Evolutionary conservation across 768 basidiomycete species (phyloP).

Genomic region (Leccinum imitatum): DNA sequence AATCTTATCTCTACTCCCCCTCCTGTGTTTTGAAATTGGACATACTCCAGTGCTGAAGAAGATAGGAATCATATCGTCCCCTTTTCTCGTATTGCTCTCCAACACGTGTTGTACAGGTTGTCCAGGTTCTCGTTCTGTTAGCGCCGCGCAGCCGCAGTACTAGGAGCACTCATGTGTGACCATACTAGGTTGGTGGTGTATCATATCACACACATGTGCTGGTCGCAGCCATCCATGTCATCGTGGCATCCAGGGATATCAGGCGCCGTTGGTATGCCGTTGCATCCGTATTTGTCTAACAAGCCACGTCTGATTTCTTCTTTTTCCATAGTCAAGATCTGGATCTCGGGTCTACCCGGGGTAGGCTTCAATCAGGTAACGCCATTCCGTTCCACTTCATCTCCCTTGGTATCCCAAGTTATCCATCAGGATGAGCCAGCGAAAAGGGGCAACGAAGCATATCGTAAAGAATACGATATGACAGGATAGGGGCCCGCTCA

Average conservation of each 20-base stretch:
- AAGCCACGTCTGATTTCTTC: not conserved
- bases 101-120: conserved; percentile 24
- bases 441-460: conserved; percentile 6
- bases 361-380: not conserved
- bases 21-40: conserved; percentile 16
- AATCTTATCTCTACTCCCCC: conserved; percentile 23
- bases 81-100: conserved; percentile 2
- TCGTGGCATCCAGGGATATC: not conserved
- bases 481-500: not conserved
- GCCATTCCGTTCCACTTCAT: conserved; percentile 1
- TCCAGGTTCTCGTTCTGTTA: conserved; percentile 17
- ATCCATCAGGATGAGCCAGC: conserved; percentile 11
- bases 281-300: not conserved
- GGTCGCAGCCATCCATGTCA: not conserved
- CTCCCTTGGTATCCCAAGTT: not conserved
- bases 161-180: not conserved
- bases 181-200: conserved; percentile 1
- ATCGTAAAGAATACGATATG: not conserved
- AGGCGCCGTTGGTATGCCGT: not conserved
- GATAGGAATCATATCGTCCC: conserved; percentile 16
- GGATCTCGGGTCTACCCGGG: conserved; percentile 19
- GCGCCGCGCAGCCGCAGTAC: conserved; percentile 11
- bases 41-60: conserved; percentile 11
- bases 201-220: conserved; percentile 14
- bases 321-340: conserved; percentile 3